phyloP scores from a whole-genome alignment of 1,139 yeast species.

The Pichia sp. region DNA sequence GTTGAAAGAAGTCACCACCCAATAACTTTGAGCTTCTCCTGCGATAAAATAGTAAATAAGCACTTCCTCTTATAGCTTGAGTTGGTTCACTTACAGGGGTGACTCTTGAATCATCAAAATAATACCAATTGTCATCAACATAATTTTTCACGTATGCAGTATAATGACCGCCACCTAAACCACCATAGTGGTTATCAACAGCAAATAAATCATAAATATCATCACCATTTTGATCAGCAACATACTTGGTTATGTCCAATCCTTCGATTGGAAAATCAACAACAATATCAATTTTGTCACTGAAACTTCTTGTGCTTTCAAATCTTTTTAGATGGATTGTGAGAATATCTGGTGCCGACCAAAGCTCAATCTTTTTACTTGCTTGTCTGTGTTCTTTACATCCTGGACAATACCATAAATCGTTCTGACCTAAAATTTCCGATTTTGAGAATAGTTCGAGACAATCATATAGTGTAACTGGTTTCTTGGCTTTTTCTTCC shows the following conservation, averaged over 20 bases:
- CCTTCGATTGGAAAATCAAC: slow-evolving; percentile 87
- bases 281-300: slow-evolving; percentile 81
- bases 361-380: slow-evolving; percentile 80
- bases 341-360: slow-evolving; percentile 87
- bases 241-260: slow-evolving; percentile 59
- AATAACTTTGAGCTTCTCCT: slow-evolving; percentile 36
- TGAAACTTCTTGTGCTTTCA: slow-evolving; percentile 74
- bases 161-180: slow-evolving; percentile 96
- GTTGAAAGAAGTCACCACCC: slow-evolving; percentile 26
- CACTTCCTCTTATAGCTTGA: slow-evolving; percentile 68
- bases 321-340: slow-evolving; percentile 88
- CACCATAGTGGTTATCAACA: slow-evolving; percentile 94
- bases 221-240: slow-evolving; percentile 35
- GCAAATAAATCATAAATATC: slow-evolving; percentile 77
- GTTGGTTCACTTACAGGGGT: slow-evolving; percentile 48
- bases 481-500: slow-evolving; percentile 36
- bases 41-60: slow-evolving; percentile 80
- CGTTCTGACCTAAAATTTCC: slow-evolving; percentile 82
- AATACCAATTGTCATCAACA: slow-evolving; percentile 77
- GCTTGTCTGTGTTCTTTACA: slow-evolving; percentile 91
- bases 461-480: slow-evolving; percentile 67
- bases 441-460: slow-evolving; percentile 68
- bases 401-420: slow-evolving; percentile 88
- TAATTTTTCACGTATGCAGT: slow-evolving; percentile 84
- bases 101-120: slow-evolving; percentile 83